A percentile compares a stretch with the other conserved stretches of the same genome.
phyloP scores from a whole-genome alignment of 169 alveolate species.

The Plasmodium vivax region DNA sequence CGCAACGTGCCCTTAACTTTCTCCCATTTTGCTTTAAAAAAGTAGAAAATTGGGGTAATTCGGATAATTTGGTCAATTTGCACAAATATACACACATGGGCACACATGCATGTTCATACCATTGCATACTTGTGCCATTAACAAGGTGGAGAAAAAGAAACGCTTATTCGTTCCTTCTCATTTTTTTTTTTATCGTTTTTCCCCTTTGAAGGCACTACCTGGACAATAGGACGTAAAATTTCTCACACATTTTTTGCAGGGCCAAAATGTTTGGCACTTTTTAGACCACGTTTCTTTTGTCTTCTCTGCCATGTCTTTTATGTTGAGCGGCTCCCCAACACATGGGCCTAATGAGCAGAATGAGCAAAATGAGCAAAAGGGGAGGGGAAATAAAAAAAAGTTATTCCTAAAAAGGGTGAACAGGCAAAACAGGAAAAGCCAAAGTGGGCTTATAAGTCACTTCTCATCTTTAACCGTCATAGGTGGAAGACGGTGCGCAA shows the following conservation, averaged over 20 bases:
- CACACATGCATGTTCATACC: background rate
- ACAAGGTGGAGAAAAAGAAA: background rate
- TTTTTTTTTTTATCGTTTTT: background rate
- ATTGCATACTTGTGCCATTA: background rate
- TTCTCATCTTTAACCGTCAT: slow-evolving; percentile 50
- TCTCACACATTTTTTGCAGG: slow-evolving; percentile 82
- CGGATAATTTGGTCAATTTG: background rate
- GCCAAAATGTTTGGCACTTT: slow-evolving; percentile 84
- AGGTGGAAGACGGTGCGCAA: slow-evolving; percentile 68
- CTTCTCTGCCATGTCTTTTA: slow-evolving; percentile 76
- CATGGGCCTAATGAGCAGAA: slow-evolving; percentile 80
- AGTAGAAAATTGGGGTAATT: background rate
- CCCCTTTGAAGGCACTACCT: slow-evolving; percentile 58
- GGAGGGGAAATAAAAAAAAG: background rate
- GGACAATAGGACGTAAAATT: slow-evolving; percentile 81
- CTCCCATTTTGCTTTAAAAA: slow-evolving; percentile 55
- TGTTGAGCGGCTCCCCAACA: slow-evolving; percentile 79
- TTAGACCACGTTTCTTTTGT: slow-evolving; percentile 80
- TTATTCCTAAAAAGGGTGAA: background rate
- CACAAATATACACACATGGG: background rate
- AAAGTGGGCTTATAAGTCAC: background rate
- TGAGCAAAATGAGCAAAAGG: no score
- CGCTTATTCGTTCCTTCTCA: background rate
- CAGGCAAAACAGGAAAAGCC: background rate
- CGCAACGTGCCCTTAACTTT: slow-evolving; percentile 39